Evolutionary conservation across 345 rosid genomes (phyloP), one percentile per base, ranked within the genome.

Genomic region (Citrus trifoliata): DNA sequence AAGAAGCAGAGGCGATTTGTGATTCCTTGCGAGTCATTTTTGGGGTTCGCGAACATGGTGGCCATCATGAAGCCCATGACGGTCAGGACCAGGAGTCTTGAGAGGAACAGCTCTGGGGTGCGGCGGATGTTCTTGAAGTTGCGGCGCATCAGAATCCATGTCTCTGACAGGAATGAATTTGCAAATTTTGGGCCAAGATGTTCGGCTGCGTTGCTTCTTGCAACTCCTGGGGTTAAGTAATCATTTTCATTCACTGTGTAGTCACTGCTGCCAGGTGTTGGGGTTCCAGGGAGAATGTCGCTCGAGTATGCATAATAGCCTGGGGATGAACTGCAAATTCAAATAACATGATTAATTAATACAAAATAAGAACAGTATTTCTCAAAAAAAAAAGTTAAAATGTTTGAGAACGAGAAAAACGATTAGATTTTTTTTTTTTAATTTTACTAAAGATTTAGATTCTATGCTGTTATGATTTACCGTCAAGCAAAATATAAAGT

Each of bases 1-100:
- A 91, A 82, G 80, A 91, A 91, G 70, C 90, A 85, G 13, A 91
- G 88, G 21, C 85, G 89, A 71, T 91, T 80, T 4, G 93, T 88
- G 84, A 91, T 87, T 55, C 93, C 95, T 70, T 91, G 91, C 51
- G 67, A 12, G 74, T 73, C 66, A 0, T n/a, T 14, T 71, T 78
- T 82, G 1, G 95, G 95, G 14, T 80, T 83, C 78, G 46, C 35
- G 91, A 91, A 91, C 95, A 91, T 89, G 6, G 95, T 89, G 33
- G 93, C 93, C 95, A 91, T 91, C 93, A 91, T 86, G 51, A 88
- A 1, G 8, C 95, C 95, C 95, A 91, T 91, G 33, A 85, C 16
- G 6, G 92, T 85, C 28, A 91, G 86, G 76, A 89, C 95, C 81
- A 89, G 28, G 46, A 89, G 89, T 61, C 95, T 81, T 21, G 95